Evolutionary conservation across 2,329 filamentous ascomycete species (phyloP).

Genomic region (Niveomyces coronatus): DNA sequence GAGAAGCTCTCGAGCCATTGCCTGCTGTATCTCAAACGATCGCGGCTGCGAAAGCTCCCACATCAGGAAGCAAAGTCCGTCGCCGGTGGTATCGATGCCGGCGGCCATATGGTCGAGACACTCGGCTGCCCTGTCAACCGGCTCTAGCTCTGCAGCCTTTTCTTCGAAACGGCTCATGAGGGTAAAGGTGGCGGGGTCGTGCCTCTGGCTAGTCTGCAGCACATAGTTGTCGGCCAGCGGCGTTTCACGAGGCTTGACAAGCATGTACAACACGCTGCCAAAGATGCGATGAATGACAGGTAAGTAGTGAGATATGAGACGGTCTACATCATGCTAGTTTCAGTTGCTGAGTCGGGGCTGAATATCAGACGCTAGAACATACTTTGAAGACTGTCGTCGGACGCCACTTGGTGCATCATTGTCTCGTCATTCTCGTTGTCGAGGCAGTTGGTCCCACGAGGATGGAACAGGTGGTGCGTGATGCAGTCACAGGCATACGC

Average conservation of each 20-base stretch:
- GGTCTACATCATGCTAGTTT: slow-evolving; percentile 32
- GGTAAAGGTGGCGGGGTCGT: slow-evolving; percentile 41
- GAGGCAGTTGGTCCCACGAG: slow-evolving; percentile 52
- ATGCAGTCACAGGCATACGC: slow-evolving; percentile 61
- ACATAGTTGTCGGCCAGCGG: slow-evolving; percentile 52
- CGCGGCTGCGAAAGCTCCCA: slow-evolving; percentile 56
- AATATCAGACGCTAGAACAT: slow-evolving; percentile 20
- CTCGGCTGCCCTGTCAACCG: slow-evolving; percentile 52
- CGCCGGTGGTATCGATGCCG: slow-evolving; percentile 62
- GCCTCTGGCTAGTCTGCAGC: slow-evolving; percentile 36
- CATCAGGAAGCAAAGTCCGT: slow-evolving; percentile 60
- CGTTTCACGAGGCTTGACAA: slow-evolving; percentile 44
- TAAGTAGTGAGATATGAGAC: slow-evolving; percentile 47
- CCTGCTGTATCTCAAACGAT: slow-evolving; percentile 39
- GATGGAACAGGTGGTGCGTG: slow-evolving; percentile 60
- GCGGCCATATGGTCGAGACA: slow-evolving; percentile 63
- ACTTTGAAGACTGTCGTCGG: slow-evolving; percentile 59
- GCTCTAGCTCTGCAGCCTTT: slow-evolving; percentile 35
- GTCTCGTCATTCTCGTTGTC: slow-evolving; percentile 43
- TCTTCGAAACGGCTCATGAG: slow-evolving; percentile 48
- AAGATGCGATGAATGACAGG: slow-evolving; percentile 40
- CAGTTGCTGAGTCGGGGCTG: neutral
- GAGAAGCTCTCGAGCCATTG: slow-evolving; percentile 41
- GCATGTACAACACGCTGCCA: slow-evolving; percentile 33
- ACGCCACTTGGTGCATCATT: slow-evolving; percentile 59